phyloP scores from a whole-genome alignment of 306 rosid genomes.

The Morella rubra region DNA sequence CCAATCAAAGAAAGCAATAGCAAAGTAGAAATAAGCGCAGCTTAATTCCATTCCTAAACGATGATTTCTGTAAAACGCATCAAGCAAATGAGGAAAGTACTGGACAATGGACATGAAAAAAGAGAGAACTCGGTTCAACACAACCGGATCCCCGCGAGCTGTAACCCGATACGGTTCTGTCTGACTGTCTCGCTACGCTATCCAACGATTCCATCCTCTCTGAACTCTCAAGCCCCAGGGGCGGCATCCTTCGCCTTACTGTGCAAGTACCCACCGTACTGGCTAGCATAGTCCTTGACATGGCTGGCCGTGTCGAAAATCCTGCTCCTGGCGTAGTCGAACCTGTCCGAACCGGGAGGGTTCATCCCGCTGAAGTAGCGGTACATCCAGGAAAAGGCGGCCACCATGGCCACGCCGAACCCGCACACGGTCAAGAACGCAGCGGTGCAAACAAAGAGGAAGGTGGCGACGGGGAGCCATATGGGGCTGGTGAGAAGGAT shows the following conservation, averaged over 20 bases:
- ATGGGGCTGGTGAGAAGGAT: constrained; percentile 63
- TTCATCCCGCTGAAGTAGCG: constrained; percentile 66
- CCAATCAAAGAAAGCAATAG: too few species aligned
- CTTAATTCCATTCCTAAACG: too few species aligned
- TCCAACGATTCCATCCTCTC: neutral
- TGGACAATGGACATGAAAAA: too few species aligned
- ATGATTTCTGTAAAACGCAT: too few species aligned
- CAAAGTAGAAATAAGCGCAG: too few species aligned
- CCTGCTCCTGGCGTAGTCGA: constrained; percentile 71
- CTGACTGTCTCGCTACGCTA: too few species aligned
- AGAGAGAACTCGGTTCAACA: too few species aligned
- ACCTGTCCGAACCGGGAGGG: constrained; percentile 76
- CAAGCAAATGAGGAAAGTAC: too few species aligned
- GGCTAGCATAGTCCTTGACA: constrained; percentile 81
- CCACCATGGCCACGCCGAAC: constrained; percentile 33
- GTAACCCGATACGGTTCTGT: too few species aligned
- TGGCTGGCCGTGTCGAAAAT: constrained; percentile 77
- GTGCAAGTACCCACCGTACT: constrained; percentile 83
- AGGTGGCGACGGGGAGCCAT: constrained; percentile 57
- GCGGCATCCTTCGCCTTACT: constrained; percentile 81
- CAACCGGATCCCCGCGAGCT: too few species aligned
- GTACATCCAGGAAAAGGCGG: constrained; percentile 58
- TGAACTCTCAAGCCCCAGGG: constrained; percentile 64
- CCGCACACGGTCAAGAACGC: constrained; percentile 51
- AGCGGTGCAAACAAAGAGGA: constrained; percentile 34